A percentile compares a stretch with the other conserved stretches of the same genome.
These are phyloP conservation scores for Myxozyma melibiosi DNA, from an alignment of 805 yeast species.

Conservation along the genomic window DNA sequence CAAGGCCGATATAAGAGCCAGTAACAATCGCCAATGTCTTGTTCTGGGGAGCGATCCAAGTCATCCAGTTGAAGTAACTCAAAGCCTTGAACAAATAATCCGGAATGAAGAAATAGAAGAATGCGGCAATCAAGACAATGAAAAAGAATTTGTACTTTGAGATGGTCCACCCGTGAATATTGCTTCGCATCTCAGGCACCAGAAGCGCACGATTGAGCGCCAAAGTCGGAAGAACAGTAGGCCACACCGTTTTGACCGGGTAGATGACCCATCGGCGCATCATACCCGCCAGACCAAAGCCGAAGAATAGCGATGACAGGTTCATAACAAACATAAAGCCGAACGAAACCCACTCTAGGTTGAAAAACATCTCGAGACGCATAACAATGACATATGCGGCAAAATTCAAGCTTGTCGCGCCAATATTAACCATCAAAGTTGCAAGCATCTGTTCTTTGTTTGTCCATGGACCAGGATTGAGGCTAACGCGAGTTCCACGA, in stretches of 20 bases:
- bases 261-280: slow-evolving; percentile 58
- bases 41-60: slow-evolving; percentile 64
- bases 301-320: slow-evolving; percentile 55
- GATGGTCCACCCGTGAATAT: slow-evolving; percentile 64
- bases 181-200: slow-evolving; percentile 30
- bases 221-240: slow-evolving; percentile 58
- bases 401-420: slow-evolving; percentile 13
- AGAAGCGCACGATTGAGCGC: slow-evolving; percentile 49
- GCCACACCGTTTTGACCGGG: slow-evolving; percentile 55
- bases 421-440: slow-evolving; percentile 44
- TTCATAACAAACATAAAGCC: slow-evolving; percentile 58
- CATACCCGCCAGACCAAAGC: slow-evolving; percentile 61
- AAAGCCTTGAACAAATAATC: slow-evolving; percentile 62
- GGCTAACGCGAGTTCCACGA: slow-evolving; percentile 44
- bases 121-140: slow-evolving; percentile 45
- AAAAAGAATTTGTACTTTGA: slow-evolving; percentile 55
- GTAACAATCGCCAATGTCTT: slow-evolving; percentile 62
- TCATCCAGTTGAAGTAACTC: slow-evolving; percentile 58
- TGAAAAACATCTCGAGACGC: slow-evolving; percentile 49
- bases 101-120: slow-evolving; percentile 62
- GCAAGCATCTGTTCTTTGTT: slow-evolving; percentile 66
- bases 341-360: slow-evolving; percentile 42
- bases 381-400: slow-evolving; percentile 23
- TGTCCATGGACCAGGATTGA: slow-evolving; percentile 67
- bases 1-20: slow-evolving; percentile 64